Conservation (phyloP, 306 rosid species). For the Citrullus amarus region DNA sequence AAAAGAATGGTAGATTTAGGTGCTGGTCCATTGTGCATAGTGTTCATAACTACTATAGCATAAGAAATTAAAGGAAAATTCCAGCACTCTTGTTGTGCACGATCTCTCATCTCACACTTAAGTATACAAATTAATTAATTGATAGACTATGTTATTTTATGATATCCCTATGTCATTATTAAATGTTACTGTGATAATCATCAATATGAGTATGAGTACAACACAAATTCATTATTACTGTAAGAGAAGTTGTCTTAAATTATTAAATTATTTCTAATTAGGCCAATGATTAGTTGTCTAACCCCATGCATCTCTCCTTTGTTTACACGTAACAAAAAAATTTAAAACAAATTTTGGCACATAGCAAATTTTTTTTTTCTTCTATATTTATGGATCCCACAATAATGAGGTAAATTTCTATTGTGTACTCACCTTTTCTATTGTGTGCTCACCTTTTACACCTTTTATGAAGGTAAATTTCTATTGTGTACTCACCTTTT, state of each 20-base stretch:
- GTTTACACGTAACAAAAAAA: no score
- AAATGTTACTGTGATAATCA: no score
- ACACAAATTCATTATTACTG: background rate
- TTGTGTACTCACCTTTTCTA: conserved; percentile 20
- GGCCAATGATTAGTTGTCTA: no score
- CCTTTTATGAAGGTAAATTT: no score
- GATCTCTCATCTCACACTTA: background rate
- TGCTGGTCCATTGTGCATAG: background rate
- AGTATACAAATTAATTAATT: no score
- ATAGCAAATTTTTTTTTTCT: no score
- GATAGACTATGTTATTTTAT: background rate
- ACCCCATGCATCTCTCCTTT: no score
- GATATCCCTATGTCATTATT: background rate
- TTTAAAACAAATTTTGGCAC: no score
- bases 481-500: conserved; percentile 20
- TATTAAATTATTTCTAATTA: background rate
- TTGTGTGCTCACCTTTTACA: conserved; percentile 23
- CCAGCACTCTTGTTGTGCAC: background rate
- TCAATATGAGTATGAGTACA: no score
- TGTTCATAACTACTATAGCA: no score
- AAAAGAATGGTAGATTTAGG: background rate
- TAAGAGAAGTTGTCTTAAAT: background rate
- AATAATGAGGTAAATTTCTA: background rate
- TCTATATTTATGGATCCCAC: no score
- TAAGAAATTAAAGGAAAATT: no score